Evolutionary conservation across 352 stramenopile genomes (phyloP), one percentile per base, ranked within the genome.

Genomic region (Globisporangium middletonii): DNA sequence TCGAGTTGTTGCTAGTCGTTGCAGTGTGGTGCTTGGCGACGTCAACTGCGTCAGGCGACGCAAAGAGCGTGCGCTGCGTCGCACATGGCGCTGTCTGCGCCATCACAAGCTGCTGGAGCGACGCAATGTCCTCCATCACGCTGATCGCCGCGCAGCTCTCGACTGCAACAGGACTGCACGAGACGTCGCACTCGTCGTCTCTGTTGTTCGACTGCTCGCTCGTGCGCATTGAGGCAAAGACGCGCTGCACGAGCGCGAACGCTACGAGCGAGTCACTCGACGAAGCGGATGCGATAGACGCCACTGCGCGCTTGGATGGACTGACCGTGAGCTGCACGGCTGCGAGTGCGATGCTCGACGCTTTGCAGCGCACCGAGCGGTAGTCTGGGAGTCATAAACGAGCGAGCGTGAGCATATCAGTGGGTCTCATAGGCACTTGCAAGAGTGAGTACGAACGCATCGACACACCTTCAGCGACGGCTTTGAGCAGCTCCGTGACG

Each of bases 341-440:
- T 1, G 69, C 69, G 41, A 80, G 73, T 8, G 73, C 71, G 13
- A 83, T 60, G 51, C 71, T 77, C 3, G 73, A 83, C 19, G 64
- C 62, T 16, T 66, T 68, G 58, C 73, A 80, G 27, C 55, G 33
- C 30, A 80, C 44, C 6, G 63, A 77, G n/a, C 53, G 37, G 27
- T 57, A 56, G 18, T 63, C 53, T 50, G 52, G 13, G 2, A 33
- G 2, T 8, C 27, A 35, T 35, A 38, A 44, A 5, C 15, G 13
- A 35, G 19, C 9, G 8, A 35, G 27, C 0, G 9, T 18, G 26
- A 57, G 5, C 18, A 47, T 16, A 27, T 56, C 18, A 33, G 4
- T 27, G 35, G 4, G 1, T n/a, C 46, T 50, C 46, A 5, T 37
- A 4, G 12, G 16, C 38, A 44, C 3, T 18, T 15, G 38, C 12